Conservation (phyloP, 2,329 filamentous ascomycete species). For the Penicillium sp. region DNA sequence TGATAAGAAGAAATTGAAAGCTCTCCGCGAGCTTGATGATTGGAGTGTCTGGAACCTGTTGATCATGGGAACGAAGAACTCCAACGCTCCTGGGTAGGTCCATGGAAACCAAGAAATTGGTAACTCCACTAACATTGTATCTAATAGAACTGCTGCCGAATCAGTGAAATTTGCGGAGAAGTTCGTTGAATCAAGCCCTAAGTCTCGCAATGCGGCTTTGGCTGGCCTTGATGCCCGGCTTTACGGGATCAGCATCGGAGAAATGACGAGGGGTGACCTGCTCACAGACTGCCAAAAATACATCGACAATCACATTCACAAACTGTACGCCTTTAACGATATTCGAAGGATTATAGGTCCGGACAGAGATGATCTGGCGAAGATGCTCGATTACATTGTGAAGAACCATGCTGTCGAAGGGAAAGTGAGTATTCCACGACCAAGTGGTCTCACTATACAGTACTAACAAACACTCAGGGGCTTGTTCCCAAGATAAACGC, state of each 20-base stretch:
- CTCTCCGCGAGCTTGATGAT: slow-evolving; percentile 44
- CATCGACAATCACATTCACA: slow-evolving; percentile 43
- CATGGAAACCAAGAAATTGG: background rate
- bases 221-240: slow-evolving; percentile 37
- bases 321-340: slow-evolving; percentile 50
- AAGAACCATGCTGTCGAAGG: slow-evolving; percentile 21
- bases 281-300: slow-evolving; percentile 43
- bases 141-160: slow-evolving; percentile 32
- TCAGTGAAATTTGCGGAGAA: slow-evolving; percentile 36
- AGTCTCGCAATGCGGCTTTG: slow-evolving; percentile 46
- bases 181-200: slow-evolving; percentile 36
- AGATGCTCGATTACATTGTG: slow-evolving; percentile 31
- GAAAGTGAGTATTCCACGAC: slow-evolving; percentile 23
- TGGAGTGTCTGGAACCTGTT: slow-evolving; percentile 51
- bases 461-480: slow-evolving; percentile 18
- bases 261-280: slow-evolving; percentile 33
- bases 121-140: slow-evolving; percentile 2
- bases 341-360: slow-evolving; percentile 37
- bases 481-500: slow-evolving; percentile 43
- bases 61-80: slow-evolving; percentile 35
- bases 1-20: slow-evolving; percentile 30
- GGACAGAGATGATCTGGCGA: slow-evolving; percentile 26
- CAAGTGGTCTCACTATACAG: background rate
- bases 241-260: slow-evolving; percentile 29
- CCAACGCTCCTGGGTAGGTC: slow-evolving; percentile 38